phyloP scores from a whole-genome alignment of 257 asterid species.

The Scutellaria minor region DNA sequence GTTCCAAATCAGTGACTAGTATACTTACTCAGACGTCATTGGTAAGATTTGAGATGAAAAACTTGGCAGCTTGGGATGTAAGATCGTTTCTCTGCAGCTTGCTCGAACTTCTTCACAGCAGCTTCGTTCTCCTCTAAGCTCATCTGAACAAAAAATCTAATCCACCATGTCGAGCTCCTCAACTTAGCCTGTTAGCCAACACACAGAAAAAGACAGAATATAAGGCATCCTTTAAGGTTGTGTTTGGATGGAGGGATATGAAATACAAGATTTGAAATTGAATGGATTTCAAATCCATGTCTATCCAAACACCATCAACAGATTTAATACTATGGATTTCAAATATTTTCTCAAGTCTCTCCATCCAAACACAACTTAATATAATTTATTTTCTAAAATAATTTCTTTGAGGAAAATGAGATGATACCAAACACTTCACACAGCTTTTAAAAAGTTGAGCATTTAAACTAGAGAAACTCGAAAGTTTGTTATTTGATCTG shows the following conservation, averaged over 20 bases:
- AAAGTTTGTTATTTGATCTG: background rate
- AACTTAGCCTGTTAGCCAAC: slow-evolving; percentile 53
- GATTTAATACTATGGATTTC: no score
- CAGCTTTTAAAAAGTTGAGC: background rate
- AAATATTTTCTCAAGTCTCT: no score
- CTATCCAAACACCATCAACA: no score
- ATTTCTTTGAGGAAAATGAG: no score
- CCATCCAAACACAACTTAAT: no score
- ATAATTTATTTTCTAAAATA: no score
- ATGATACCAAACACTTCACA: no score
- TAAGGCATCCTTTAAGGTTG: background rate
- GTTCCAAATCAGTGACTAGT: background rate
- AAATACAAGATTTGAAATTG: no score
- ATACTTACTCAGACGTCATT: slow-evolving; percentile 29
- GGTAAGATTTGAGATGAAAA: slow-evolving; percentile 71
- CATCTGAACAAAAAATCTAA: slow-evolving; percentile 58
- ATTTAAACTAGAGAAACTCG: background rate
- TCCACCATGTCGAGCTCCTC: slow-evolving; percentile 80
- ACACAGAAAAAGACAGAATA: background rate
- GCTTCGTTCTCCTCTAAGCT: slow-evolving; percentile 74
- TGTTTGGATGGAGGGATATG: no score
- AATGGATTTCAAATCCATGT: no score
- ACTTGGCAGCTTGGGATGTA: slow-evolving; percentile 63
- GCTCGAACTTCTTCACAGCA: slow-evolving; percentile 65
- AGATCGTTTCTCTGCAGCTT: slow-evolving; percentile 57